These are phyloP conservation scores for Fusarium armeniacum DNA, from an alignment of 2,329 filamentous ascomycete species.

Conservation along the genomic window DNA sequence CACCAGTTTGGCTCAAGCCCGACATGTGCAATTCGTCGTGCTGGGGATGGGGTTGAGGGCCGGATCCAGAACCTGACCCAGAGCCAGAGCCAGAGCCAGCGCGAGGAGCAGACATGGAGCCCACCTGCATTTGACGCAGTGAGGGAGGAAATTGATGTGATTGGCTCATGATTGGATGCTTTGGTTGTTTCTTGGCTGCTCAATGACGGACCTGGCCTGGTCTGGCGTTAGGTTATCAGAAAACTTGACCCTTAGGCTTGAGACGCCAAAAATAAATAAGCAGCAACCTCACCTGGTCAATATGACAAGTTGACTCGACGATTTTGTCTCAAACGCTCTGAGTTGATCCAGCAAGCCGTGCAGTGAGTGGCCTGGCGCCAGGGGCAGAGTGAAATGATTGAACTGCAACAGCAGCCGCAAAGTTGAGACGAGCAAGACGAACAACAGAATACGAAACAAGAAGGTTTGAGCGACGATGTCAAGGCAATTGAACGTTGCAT, in stretches of 20 bases:
- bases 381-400: constrained; percentile 9
- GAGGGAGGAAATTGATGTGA: constrained; percentile 56
- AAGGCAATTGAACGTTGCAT: constrained; percentile 17
- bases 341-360: constrained; percentile 24
- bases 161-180: constrained; percentile 56
- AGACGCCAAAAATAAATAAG: constrained; percentile 5
- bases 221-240: constrained; percentile 7
- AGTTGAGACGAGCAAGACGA: constrained; percentile 1
- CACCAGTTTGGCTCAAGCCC: constrained; percentile 56
- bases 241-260: constrained; percentile 3
- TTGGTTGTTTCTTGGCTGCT: constrained; percentile 32
- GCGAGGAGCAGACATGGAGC: constrained; percentile 42
- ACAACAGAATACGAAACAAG: not conserved
- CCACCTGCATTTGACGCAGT: constrained; percentile 48
- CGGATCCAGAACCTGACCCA: constrained; percentile 42
- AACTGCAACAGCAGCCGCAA: constrained; percentile 26
- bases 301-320: not conserved
- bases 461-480: constrained; percentile 14
- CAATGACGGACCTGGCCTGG: constrained; percentile 31
- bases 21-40: constrained; percentile 70
- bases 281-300: not conserved
- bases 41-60: constrained; percentile 47
- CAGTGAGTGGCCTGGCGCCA: constrained; percentile 32
- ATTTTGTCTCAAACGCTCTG: not conserved
- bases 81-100: constrained; percentile 19